Base-by-base conservation (phyloP, 371 early-diverging fungal genomes). In the Mortierella sp. region DNA sequence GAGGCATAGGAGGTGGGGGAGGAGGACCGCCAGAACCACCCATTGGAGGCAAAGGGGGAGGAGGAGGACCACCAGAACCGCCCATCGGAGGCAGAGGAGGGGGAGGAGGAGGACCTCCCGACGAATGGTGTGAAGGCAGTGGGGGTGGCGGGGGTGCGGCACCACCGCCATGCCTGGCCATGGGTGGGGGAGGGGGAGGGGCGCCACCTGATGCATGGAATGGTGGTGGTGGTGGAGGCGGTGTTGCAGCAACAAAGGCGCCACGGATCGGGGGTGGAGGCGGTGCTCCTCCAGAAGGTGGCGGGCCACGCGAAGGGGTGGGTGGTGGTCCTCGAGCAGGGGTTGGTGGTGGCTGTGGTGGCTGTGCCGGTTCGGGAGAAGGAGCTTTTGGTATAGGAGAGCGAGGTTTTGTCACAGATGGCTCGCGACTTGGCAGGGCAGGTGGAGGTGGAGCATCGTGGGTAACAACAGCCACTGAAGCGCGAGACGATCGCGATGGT, bases 1-100 rank as follows among this genome's bases (percentile, higher is more conserved):
- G 72, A 17, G 82, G 81, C 0, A 83, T 82, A 17, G 84, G 80
- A 6, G 85, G 81, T 7, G 85, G 82, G 34, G 86, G 81, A 19
- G 67, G 63, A 24, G 81, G 65, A 10, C 43, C 54, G n/a, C 60
- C 67, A 25, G 66, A 45, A 39, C 60, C 45, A 53, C 69, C 25
- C 61, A 67, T 19, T 14, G 63, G 62, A 46, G 84, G 82, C 27
- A 81, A 78, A 0, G 81, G 72, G 34, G 76, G 76, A 5, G 56
- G 65, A 9, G 58, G 62, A 17, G 81, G 65, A 13, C 43, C 54
- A 22, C 60, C 67, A 25, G 66, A 45, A 39, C 60, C 45, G 49
- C 69, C 25, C 61, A 67, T 19, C 9, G 80, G 73, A n/a, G 82
- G 81, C 0, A 84, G 68, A 17, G 83, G 80, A 7, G 85, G 81